These are phyloP conservation scores for Talaromyces sp. DNA, from an alignment of 2,329 filamentous ascomycete genomes.

Conservation along the genomic window DNA sequence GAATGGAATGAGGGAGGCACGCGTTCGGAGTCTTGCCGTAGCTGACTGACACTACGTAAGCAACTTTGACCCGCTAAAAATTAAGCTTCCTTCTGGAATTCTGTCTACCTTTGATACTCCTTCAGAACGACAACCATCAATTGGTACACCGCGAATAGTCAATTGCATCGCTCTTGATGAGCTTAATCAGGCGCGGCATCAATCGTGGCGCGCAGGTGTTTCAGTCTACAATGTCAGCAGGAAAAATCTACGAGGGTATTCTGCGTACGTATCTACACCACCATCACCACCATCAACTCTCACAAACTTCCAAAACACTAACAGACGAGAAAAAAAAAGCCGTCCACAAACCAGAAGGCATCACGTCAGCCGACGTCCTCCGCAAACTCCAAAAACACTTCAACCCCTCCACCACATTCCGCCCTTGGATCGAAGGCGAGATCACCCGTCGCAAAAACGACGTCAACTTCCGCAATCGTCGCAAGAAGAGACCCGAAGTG, in stretches of 20 bases:
- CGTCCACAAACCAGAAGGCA: conserved; percentile 85
- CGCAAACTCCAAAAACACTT: conserved; percentile 83
- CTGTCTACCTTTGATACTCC: neutral
- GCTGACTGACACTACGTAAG: neutral
- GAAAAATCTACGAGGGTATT: conserved; percentile 61
- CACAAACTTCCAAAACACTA: neutral
- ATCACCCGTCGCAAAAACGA: conserved; percentile 57
- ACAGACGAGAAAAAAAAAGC: conserved; percentile 52
- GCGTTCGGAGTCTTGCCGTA: conserved; percentile 10
- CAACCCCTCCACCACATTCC: conserved; percentile 76
- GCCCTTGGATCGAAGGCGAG: conserved; percentile 70
- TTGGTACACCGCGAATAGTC: neutral
- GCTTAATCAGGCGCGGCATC: conserved; percentile 28
- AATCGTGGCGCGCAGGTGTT: conserved; percentile 27
- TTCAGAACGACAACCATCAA: neutral
- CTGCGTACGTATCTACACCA: conserved; percentile 49
- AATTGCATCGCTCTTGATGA: conserved; percentile 28
- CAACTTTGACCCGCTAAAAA: neutral
- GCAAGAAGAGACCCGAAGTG: conserved; percentile 64
- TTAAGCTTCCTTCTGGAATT: conserved; percentile 6
- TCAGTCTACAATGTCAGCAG: conserved; percentile 40
- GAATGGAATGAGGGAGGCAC: conserved; percentile 10
- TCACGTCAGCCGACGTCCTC: conserved; percentile 86
- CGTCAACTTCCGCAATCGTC: conserved; percentile 57
- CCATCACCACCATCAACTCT: neutral